These are phyloP conservation scores for Phytophthora cactorum DNA, from an alignment of 352 stramenopile genomes.

Conservation along the genomic window DNA sequence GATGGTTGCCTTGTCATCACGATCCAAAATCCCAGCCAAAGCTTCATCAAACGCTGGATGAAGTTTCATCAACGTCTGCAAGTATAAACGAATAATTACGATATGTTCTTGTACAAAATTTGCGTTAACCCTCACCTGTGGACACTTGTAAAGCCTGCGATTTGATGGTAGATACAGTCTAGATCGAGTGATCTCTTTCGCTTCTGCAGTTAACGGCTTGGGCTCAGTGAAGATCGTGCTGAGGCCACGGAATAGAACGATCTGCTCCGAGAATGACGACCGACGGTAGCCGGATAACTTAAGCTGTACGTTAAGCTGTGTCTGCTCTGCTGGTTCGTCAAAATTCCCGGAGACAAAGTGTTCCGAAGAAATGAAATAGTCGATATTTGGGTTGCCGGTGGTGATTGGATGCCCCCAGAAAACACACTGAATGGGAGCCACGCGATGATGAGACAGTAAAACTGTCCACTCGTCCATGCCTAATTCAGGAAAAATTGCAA, in stretches of 20 bases:
- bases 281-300: constrained; percentile 39
- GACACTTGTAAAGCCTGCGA: constrained; percentile 61
- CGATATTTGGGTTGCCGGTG: constrained; percentile 69
- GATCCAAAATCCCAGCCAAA: constrained; percentile 44
- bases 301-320: background rate
- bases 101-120: background rate
- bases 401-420: constrained; percentile 91
- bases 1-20: constrained; percentile 45
- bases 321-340: constrained; percentile 6
- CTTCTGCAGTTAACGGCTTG: constrained; percentile 12
- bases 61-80: constrained; percentile 74
- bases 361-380: constrained; percentile 85
- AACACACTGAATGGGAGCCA: constrained; percentile 77
- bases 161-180: constrained; percentile 50
- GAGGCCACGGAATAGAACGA: constrained; percentile 72
- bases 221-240: constrained; percentile 63
- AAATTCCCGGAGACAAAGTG: constrained; percentile 49
- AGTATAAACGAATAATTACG: constrained; percentile 1
- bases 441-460: constrained; percentile 67
- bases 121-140: constrained; percentile 36
- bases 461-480: constrained; percentile 85
- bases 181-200: constrained; percentile 35
- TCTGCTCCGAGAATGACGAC: constrained; percentile 63
- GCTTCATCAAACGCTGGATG: constrained; percentile 59
- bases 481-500: constrained; percentile 84